phyloP scores from a whole-genome alignment of 352 stramenopile genomes.

The Phytophthora brassicae region DNA sequence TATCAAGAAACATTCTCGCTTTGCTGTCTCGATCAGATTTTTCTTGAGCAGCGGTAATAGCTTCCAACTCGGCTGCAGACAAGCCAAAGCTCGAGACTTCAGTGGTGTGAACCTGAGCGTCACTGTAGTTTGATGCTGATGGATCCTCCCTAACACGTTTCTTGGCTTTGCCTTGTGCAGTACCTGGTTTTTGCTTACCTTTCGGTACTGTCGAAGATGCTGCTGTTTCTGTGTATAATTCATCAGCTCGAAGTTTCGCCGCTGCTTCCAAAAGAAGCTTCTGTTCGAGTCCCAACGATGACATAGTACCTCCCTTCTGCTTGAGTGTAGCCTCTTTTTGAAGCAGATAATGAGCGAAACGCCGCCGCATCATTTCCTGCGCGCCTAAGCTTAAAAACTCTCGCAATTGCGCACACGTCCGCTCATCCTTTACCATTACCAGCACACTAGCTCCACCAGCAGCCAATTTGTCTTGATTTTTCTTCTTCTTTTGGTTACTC shows the following conservation, averaged over 20 bases:
- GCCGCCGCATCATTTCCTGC: conserved; percentile 76
- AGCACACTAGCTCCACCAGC: conserved; percentile 59
- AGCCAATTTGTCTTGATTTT: conserved; percentile 23
- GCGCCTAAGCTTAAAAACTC: conserved; percentile 82
- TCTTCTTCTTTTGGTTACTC: conserved; percentile 19
- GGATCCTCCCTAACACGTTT: conserved; percentile 35
- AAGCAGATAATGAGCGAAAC: conserved; percentile 83
- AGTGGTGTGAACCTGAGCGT: conserved; percentile 30
- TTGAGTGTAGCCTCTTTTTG: conserved; percentile 61
- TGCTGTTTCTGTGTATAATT: conserved; percentile 37
- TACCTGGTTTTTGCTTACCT: conserved; percentile 15
- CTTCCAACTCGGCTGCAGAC: conserved; percentile 65
- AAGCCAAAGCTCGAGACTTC: conserved; percentile 77
- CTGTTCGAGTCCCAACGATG: conserved; percentile 60
- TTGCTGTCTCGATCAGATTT: conserved; percentile 25
- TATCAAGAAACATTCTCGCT: conserved; percentile 24
- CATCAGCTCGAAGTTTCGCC: conserved; percentile 46
- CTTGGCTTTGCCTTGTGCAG: conserved; percentile 23
- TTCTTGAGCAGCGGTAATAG: conserved; percentile 38
- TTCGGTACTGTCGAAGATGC: conserved; percentile 5
- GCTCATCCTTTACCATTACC: conserved; percentile 90
- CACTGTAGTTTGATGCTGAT: conserved; percentile 22
- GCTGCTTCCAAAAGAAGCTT: conserved; percentile 60
- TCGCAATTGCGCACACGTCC: conserved; percentile 81
- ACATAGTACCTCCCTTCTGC: conserved; percentile 48